phyloP scores from a whole-genome alignment of 768 basidiomycete genomes.

The Calocybe cyanea region DNA sequence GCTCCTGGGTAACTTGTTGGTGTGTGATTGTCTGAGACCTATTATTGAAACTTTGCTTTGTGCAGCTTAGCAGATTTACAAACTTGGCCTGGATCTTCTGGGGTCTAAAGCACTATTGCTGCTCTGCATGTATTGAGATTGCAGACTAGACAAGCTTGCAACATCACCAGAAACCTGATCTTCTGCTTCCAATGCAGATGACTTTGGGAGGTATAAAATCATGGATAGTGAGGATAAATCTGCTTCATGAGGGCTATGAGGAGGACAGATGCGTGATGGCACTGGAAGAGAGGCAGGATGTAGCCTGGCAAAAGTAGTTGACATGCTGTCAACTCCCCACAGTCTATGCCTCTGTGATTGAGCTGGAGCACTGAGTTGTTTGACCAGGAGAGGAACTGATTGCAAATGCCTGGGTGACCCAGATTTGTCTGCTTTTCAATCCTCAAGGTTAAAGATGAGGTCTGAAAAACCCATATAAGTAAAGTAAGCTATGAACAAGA shows the following conservation, averaged over 20 bases:
- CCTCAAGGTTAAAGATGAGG: slow-evolving; percentile 70
- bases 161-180: background rate
- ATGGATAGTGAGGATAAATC: slow-evolving; percentile 34
- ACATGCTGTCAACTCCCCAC: slow-evolving; percentile 37
- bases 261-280: slow-evolving; percentile 52
- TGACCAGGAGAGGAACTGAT: slow-evolving; percentile 38
- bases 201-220: slow-evolving; percentile 27
- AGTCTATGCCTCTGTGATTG: slow-evolving; percentile 28
- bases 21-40: slow-evolving; percentile 58
- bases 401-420: slow-evolving; percentile 26
- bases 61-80: slow-evolving; percentile 65
- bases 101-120: slow-evolving; percentile 32
- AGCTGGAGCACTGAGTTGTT: slow-evolving; percentile 32
- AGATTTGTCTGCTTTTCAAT: slow-evolving; percentile 48
- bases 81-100: slow-evolving; percentile 61
- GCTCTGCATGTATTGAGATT: slow-evolving; percentile 4
- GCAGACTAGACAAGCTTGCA: slow-evolving; percentile 7
- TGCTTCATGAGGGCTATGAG: slow-evolving; percentile 33
- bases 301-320: slow-evolving; percentile 56
- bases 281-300: slow-evolving; percentile 66
- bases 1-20: slow-evolving; percentile 21
- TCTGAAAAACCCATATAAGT: slow-evolving; percentile 38
- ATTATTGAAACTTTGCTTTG: slow-evolving; percentile 63
- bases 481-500: background rate
- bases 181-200: slow-evolving; percentile 9